These are phyloP conservation scores for Chaetomium sp. DNA, from an alignment of 2,329 filamentous ascomycete species.

Conservation along the genomic window DNA sequence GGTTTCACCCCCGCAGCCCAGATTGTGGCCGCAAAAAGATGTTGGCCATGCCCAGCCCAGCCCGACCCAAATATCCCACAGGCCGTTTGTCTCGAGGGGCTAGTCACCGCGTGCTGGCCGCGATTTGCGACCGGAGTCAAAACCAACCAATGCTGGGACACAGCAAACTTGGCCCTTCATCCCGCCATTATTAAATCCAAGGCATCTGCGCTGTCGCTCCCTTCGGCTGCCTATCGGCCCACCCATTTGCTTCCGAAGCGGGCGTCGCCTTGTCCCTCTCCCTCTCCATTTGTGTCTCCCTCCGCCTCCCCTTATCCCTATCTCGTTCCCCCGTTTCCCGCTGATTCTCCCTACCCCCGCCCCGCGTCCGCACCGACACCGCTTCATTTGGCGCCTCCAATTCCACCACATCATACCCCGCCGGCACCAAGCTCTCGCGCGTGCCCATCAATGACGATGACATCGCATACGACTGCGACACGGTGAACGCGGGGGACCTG, in stretches of 20 bases:
- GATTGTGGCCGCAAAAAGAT: no score
- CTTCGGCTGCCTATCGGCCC: slow-evolving; percentile 5
- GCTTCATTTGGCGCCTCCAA: slow-evolving; percentile 9
- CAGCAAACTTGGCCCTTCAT: neutral
- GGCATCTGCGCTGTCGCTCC: slow-evolving; percentile 9
- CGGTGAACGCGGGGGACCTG: neutral
- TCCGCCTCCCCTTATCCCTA: no score
- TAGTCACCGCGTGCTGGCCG: no score
- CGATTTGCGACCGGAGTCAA: no score
- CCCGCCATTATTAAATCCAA: slow-evolving; percentile 9
- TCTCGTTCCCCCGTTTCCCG: slow-evolving; percentile 16
- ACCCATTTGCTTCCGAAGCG: no score
- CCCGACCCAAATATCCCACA: no score
- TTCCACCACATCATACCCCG: slow-evolving; percentile 6
- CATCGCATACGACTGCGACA: neutral
- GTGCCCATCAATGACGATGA: neutral
- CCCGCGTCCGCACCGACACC: slow-evolving; percentile 8
- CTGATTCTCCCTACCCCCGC: slow-evolving; percentile 10
- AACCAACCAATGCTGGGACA: neutral
- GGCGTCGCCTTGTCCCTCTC: neutral
- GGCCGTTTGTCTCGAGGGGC: no score
- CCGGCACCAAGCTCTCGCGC: slow-evolving; percentile 10
- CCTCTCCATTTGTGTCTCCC: slow-evolving; percentile 9
- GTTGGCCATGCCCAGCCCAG: no score
- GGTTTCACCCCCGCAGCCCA: no score